These are phyloP conservation scores for Perilla frutescens DNA, from an alignment of 257 asterid genomes.

Conservation along the genomic window DNA sequence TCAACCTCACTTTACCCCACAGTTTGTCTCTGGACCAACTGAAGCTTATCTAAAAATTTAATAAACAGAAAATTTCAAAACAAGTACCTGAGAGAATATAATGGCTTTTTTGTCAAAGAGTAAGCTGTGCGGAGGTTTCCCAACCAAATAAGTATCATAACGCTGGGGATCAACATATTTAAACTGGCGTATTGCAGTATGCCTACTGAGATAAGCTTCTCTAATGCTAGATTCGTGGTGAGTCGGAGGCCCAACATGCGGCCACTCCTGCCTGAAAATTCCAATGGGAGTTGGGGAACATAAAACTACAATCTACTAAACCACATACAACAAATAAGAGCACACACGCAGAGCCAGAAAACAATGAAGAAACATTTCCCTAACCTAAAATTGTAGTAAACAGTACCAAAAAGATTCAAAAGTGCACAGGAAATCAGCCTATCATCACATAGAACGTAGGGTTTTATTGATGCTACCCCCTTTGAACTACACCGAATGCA, in stretches of 20 bases:
- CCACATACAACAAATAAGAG: neutral
- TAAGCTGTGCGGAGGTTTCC: slow-evolving; percentile 51
- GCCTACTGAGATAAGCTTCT: slow-evolving; percentile 66
- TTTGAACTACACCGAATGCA: neutral
- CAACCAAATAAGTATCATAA: slow-evolving; percentile 29
- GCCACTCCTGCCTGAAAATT: slow-evolving; percentile 69
- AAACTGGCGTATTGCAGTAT: slow-evolving; percentile 54
- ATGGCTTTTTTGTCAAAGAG: slow-evolving; percentile 49
- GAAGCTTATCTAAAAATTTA: neutral
- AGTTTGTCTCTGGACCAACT: neutral
- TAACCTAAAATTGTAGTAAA: neutral
- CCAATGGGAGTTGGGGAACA: slow-evolving; percentile 3
- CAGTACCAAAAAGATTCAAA: neutral
- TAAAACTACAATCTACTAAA: neutral
- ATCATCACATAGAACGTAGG: no score
- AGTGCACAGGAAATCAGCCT: neutral
- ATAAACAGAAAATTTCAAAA: neutral
- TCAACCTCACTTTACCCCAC: slow-evolving; percentile 17
- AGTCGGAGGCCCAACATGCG: slow-evolving; percentile 40
- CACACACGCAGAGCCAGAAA: neutral
- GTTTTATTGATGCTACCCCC: neutral
- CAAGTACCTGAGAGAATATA: slow-evolving; percentile 63
- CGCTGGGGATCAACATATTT: slow-evolving; percentile 60
- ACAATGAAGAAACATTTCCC: neutral
- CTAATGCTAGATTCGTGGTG: slow-evolving; percentile 50